phyloP scores from a whole-genome alignment of 2,329 filamentous ascomycete species.

The Monilinia vaccinii-corymbosi region DNA sequence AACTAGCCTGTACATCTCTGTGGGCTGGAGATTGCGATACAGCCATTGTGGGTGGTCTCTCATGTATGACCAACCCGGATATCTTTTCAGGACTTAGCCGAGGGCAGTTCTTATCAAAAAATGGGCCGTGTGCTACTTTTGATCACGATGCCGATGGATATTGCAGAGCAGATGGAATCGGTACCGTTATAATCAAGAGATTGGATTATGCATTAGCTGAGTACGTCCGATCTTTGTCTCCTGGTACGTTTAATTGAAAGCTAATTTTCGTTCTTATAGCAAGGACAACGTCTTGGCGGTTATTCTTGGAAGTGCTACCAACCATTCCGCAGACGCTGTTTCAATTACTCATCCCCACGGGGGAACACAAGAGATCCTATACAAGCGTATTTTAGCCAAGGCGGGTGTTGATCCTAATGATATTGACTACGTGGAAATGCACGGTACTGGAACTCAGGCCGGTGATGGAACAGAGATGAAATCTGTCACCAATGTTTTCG shows the following conservation, averaged over 20 bases:
- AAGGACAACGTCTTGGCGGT: slow-evolving; percentile 40
- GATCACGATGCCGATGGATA: slow-evolving; percentile 44
- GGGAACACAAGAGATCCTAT: slow-evolving; percentile 66
- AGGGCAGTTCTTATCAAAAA: slow-evolving; percentile 29
- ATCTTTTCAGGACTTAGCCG: slow-evolving; percentile 27
- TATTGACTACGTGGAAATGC: slow-evolving; percentile 80
- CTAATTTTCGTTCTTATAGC: slow-evolving; percentile 27
- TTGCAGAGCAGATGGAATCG: slow-evolving; percentile 42
- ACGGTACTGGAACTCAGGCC: slow-evolving; percentile 80
- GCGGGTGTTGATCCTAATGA: slow-evolving; percentile 68
- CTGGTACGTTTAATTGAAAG: neutral
- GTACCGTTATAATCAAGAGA: slow-evolving; percentile 40
- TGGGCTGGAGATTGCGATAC: slow-evolving; percentile 27
- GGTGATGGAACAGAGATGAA: slow-evolving; percentile 78
- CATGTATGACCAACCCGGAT: slow-evolving; percentile 26
- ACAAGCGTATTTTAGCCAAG: slow-evolving; percentile 59
- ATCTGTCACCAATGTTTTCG: slow-evolving; percentile 58
- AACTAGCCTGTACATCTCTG: slow-evolving; percentile 26
- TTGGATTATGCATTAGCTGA: slow-evolving; percentile 38
- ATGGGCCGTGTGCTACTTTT: slow-evolving; percentile 40
- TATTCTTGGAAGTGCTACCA: slow-evolving; percentile 66
- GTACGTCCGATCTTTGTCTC: neutral
- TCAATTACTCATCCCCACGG: slow-evolving; percentile 80
- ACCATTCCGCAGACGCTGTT: slow-evolving; percentile 72
- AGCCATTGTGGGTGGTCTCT: slow-evolving; percentile 27